Evolutionary conservation across 108 stramenopile genomes (phyloP).

Genomic region (Pseudonitzschia delicatissima): DNA sequence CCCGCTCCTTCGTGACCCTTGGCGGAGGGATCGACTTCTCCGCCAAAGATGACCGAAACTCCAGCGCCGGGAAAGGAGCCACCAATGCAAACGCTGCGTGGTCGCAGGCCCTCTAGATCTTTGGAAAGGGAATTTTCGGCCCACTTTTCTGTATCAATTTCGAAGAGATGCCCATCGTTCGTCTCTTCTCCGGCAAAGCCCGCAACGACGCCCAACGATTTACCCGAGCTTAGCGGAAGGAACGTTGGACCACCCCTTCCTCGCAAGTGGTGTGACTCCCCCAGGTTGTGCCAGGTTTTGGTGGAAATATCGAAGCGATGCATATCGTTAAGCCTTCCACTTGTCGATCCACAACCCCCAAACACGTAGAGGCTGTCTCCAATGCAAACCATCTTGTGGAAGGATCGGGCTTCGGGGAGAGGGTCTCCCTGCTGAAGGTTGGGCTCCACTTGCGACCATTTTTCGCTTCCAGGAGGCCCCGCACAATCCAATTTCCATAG

Average conservation of each 20-base stretch:
- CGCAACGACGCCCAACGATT: conserved; percentile 41
- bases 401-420: conserved; percentile 56
- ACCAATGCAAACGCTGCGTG: conserved; percentile 54
- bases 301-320: conserved; percentile 48
- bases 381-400: conserved; percentile 59
- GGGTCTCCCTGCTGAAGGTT: not conserved
- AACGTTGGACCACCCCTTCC: conserved; percentile 68
- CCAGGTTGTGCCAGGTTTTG: conserved; percentile 35
- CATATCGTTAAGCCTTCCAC: conserved; percentile 54
- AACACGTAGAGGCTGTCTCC: conserved; percentile 51
- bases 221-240: conserved; percentile 27
- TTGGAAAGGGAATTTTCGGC: conserved; percentile 13
- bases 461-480: conserved; percentile 22
- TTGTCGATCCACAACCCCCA: conserved; percentile 52
- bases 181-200: conserved; percentile 71
- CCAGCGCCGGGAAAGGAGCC: conserved; percentile 40
- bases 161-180: conserved; percentile 59
- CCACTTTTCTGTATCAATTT: conserved; percentile 27
- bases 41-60: conserved; percentile 57
- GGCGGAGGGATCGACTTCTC: conserved; percentile 66
- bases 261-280: conserved; percentile 16
- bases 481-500: conserved; percentile 46
- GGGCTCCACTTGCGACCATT: conserved; percentile 33
- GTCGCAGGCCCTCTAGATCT: conserved; percentile 32
- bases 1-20: conserved; percentile 74